phyloP scores from a whole-genome alignment of 1,139 yeast genomes.

The Suhomyces panamericanus region DNA sequence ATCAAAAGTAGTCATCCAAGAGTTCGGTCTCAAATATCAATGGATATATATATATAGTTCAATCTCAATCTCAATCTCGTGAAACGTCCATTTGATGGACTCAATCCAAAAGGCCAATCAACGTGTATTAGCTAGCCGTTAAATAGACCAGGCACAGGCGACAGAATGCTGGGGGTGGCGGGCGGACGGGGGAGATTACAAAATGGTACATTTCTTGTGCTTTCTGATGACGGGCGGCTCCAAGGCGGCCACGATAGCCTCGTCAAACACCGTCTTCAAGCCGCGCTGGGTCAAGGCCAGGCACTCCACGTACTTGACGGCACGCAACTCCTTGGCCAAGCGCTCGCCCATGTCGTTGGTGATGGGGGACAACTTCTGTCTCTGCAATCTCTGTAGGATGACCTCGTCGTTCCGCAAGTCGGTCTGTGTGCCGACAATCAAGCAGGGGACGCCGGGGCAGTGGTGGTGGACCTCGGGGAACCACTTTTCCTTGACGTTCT shows the following conservation, averaged over 20 bases:
- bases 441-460: conserved; percentile 96
- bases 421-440: conserved; percentile 93
- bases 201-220: conserved; percentile 70
- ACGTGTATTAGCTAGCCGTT: conserved; percentile 11
- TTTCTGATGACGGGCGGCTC: conserved; percentile 88
- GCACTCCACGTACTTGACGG: conserved; percentile 95
- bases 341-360: conserved; percentile 86
- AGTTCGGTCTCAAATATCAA: too few relatives aligned
- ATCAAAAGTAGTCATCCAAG: too few relatives aligned
- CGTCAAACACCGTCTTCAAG: conserved; percentile 92
- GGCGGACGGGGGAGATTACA: conserved; percentile 11
- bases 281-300: conserved; percentile 98
- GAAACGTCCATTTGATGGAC: too few relatives aligned
- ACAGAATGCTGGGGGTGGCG: conserved; percentile 7
- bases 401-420: conserved; percentile 94
- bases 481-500: conserved; percentile 97
- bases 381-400: conserved; percentile 81
- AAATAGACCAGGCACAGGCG: conserved; percentile 8
- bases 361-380: conserved; percentile 88
- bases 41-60: too few relatives aligned
- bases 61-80: too few relatives aligned
- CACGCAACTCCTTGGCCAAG: conserved; percentile 89
- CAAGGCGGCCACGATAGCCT: conserved; percentile 93
- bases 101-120: too few relatives aligned
- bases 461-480: conserved; percentile 97